Conservation (phyloP, 768 basidiomycete genomes). For the Pleurotus tuber-regium region DNA sequence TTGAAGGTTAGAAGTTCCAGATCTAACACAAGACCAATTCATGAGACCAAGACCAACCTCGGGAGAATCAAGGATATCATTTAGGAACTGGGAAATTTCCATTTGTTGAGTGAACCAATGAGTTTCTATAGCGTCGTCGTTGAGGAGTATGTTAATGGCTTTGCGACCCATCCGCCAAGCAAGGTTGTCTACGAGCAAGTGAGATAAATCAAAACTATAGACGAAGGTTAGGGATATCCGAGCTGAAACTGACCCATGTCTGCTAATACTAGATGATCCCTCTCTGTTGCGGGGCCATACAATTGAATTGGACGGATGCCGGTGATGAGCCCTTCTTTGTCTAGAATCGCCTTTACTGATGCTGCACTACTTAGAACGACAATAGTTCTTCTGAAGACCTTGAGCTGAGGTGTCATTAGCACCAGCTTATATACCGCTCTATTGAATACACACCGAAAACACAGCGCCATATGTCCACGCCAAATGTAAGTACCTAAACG, state of each 20-base stretch:
- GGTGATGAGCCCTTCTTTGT: constrained; percentile 21
- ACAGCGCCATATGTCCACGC: constrained; percentile 16
- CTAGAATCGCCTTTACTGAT: constrained; percentile 24
- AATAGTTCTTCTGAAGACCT: constrained; percentile 19
- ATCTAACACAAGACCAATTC: not conserved
- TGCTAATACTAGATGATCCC: not conserved
- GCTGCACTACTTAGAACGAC: constrained; percentile 21
- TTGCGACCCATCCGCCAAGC: constrained; percentile 17
- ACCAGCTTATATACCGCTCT: not conserved
- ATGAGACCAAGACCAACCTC: constrained; percentile 16
- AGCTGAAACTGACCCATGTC: constrained; percentile 5
- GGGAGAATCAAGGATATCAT: constrained; percentile 24
- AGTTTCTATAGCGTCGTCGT: constrained; percentile 14
- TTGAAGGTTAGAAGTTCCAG: not conserved
- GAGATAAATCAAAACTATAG: not conserved
- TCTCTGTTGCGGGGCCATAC: constrained; percentile 14
- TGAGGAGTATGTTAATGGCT: constrained; percentile 17
- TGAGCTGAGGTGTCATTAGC: constrained; percentile 12
- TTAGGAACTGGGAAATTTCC: constrained; percentile 26
- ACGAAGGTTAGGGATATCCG: not conserved
- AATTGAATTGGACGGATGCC: constrained; percentile 20
- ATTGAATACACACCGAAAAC: constrained; percentile 13
- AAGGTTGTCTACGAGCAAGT: not conserved
- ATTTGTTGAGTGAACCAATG: constrained; percentile 25
- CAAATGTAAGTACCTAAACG: constrained; percentile 14